phyloP scores from a whole-genome alignment of 495 filamentous ascomycete species.

The Saxispiralis lemnorum region DNA sequence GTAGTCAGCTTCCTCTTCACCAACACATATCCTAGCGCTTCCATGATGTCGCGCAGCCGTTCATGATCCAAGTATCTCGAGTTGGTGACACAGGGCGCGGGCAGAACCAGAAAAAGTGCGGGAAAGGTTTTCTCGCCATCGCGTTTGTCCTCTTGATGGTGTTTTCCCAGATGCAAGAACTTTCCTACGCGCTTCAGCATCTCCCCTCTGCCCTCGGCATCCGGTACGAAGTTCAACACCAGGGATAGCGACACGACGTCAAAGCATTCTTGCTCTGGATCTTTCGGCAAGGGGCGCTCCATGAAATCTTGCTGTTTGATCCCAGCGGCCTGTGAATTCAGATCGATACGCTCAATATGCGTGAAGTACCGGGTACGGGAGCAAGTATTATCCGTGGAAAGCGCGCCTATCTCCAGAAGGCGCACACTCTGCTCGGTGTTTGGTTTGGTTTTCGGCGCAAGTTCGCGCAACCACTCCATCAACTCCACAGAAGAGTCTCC shows the following conservation, averaged over 20 bases:
- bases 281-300: constrained; percentile 53
- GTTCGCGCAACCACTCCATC: constrained; percentile 61
- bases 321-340: constrained; percentile 63
- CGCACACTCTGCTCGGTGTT: constrained; percentile 21
- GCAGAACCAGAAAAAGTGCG: constrained; percentile 75
- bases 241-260: constrained; percentile 86
- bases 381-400: constrained; percentile 72
- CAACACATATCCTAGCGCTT: constrained; percentile 51
- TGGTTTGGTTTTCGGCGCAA: constrained; percentile 17
- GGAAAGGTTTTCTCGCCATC: constrained; percentile 36
- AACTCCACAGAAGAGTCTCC: constrained; percentile 80
- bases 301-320: constrained; percentile 91
- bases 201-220: constrained; percentile 53
- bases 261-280: constrained; percentile 43
- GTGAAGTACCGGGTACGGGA: constrained; percentile 46
- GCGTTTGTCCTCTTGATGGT: neutral
- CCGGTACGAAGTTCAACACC: constrained; percentile 85
- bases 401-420: constrained; percentile 77
- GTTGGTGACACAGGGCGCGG: constrained; percentile 74
- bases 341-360: constrained; percentile 69
- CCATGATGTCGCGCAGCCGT: constrained; percentile 57
- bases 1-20: constrained; percentile 49
- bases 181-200: constrained; percentile 66
- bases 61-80: constrained; percentile 74
- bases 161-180: constrained; percentile 35